Conservation (phyloP, 2,329 filamentous ascomycete species). For the Pestalotiopsis sp. region DNA sequence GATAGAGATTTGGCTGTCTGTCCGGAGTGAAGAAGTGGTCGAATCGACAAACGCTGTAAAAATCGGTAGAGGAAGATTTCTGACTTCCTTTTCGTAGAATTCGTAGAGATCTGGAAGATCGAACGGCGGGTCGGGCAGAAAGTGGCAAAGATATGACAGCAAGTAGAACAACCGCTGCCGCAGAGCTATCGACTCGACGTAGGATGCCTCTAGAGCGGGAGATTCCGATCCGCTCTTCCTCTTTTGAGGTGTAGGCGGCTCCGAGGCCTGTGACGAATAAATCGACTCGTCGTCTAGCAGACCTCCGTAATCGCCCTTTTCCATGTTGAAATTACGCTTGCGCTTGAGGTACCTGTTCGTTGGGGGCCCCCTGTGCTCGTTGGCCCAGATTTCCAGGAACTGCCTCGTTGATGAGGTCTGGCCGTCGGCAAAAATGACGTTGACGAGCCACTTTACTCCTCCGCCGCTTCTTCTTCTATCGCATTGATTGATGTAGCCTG, state of each 20-base stretch:
- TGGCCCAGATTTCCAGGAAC: conserved; percentile 69
- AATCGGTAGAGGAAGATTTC: conserved; percentile 57
- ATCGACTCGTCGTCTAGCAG: conserved; percentile 59
- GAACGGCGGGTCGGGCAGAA: conserved; percentile 44
- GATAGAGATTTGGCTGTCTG: conserved; percentile 45
- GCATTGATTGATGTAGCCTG: conserved; percentile 57
- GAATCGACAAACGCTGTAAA: conserved; percentile 57
- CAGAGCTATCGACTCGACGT: conserved; percentile 59
- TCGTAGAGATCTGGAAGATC: conserved; percentile 60
- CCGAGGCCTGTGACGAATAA: conserved; percentile 47
- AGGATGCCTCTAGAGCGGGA: conserved; percentile 39
- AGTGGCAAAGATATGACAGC: conserved; percentile 49
- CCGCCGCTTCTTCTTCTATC: conserved; percentile 42
- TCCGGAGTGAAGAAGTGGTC: conserved; percentile 38
- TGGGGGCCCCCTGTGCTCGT: conserved; percentile 58
- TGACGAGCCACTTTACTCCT: conserved; percentile 56
- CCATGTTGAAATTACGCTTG: conserved; percentile 57
- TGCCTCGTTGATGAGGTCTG: conserved; percentile 51
- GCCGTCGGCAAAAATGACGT: conserved; percentile 70
- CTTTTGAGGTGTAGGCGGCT: conserved; percentile 48
- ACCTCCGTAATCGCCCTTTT: conserved; percentile 62
- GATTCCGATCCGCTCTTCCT: conserved; percentile 34
- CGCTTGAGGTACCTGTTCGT: conserved; percentile 45
- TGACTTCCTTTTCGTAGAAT: conserved; percentile 57
- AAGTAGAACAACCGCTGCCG: conserved; percentile 66